Evolutionary conservation across 2,329 filamentous ascomycete genomes (phyloP).

Genomic region (Colletotrichum sp.): DNA sequence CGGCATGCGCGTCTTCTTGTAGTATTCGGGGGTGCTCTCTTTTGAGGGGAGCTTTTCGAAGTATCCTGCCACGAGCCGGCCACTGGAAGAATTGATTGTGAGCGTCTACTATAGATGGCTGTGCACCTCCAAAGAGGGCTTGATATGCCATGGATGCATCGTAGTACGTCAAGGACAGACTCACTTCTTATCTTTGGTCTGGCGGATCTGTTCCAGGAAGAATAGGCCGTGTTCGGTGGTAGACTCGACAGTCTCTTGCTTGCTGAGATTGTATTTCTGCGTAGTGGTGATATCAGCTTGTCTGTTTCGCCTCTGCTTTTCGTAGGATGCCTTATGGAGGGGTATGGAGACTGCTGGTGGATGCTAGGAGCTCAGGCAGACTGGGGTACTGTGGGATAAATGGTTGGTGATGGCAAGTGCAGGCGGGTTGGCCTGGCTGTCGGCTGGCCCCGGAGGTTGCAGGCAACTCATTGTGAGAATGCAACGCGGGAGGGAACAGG

Average conservation of each 20-base stretch:
- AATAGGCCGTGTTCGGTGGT: slow-evolving; percentile 75
- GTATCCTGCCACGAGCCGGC: slow-evolving; percentile 74
- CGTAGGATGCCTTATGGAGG: background rate
- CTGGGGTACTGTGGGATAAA: slow-evolving; percentile 1
- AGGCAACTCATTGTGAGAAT: background rate
- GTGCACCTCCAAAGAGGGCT: background rate
- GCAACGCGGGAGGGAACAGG: background rate
- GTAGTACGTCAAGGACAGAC: slow-evolving; percentile 30
- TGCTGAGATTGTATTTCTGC: slow-evolving; percentile 52
- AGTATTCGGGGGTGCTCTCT: slow-evolving; percentile 74
- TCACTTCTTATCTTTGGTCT: slow-evolving; percentile 83
- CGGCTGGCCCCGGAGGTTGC: background rate
- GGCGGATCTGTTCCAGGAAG: slow-evolving; percentile 77
- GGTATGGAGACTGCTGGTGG: background rate
- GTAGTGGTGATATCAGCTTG: background rate
- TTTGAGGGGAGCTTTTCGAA: slow-evolving; percentile 76
- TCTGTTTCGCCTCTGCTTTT: background rate
- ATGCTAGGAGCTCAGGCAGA: background rate
- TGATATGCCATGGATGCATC: background rate
- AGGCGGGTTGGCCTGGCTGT: background rate
- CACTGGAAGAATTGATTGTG: slow-evolving; percentile 46
- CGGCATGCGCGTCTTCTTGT: slow-evolving; percentile 76
- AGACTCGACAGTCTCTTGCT: slow-evolving; percentile 68
- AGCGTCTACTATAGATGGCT: background rate
- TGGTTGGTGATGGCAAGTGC: background rate